Base-by-base conservation (phyloP, 208 protist genomes). In the Blastocrithidia nonstop region DNA sequence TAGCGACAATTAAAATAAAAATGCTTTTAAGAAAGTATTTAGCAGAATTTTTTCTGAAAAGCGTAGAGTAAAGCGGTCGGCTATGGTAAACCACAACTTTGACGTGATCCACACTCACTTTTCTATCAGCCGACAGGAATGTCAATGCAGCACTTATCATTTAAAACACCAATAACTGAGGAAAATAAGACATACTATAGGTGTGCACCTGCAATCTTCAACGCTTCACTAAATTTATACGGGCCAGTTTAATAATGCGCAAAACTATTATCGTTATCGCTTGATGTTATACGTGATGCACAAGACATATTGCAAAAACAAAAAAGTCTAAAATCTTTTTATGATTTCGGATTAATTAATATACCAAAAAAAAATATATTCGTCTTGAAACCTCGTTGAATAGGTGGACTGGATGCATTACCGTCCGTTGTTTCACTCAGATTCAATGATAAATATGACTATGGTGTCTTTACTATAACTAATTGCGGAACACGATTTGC, bases 81-180 rank as follows among this genome's bases (percentile, higher is more conserved):
- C 7, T 90, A 76, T 48, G 80, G 80, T 7, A 48, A 66, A 5
- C 80, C 80, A 9, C 62, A 60, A 46, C 44, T 83, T 38, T 89
- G 70, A 69, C 74, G 69, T 29, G 70, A 85, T 51, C 80, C 80
- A 13, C 75, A 65, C 49, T 75, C 83, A 53, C 38, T 89, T 27
- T 86, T 89, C 45, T 89, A 89, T 54, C 71, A 84, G 46, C 75
- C 75, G 4, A 83, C 63, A 4, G 75, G 74, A 4, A 68, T 75
- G 22, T 58, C 75, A 9, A 46, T 69, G 27, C 80, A 81, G 55
- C 72, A 89, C 43, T 50, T 60, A 39, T 37, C 46, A 9, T 85
- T 81, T 39, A 37, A 47, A 17, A 23, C 45, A 1, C 70, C 80
- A 9, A 23, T 89, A 4, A 31, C 58, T 13, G 1, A 45, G 19